Conservation (phyloP, 306 rosid species). For the Arachis stenosperma region DNA sequence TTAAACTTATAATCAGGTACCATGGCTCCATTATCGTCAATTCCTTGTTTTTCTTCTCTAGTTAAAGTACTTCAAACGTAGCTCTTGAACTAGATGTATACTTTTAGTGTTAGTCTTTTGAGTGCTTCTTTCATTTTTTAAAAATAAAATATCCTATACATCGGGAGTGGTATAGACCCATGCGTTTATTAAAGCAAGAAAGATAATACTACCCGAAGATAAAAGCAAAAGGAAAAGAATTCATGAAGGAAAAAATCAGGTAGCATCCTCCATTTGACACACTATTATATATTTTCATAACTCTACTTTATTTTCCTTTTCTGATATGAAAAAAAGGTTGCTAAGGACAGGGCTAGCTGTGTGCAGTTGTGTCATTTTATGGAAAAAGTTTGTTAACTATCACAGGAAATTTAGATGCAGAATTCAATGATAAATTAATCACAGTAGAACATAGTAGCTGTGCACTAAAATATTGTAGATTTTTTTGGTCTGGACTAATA, state of each 20-base stretch:
- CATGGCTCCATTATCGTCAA: too few species aligned
- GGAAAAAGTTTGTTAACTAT: conserved; percentile 22
- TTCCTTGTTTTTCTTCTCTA: too few species aligned
- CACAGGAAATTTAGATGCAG: background rate
- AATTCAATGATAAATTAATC: conserved; percentile 21
- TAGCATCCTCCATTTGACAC: conserved; percentile 31
- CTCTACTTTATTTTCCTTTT: background rate
- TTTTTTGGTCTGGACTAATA: too few species aligned
- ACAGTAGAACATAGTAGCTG: too few species aligned
- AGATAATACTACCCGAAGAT: background rate
- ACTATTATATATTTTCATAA: background rate
- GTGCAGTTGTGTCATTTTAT: conserved; percentile 4
- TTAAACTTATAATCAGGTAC: too few species aligned
- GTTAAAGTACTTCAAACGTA: too few species aligned
- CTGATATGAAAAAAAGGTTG: conserved; percentile 9
- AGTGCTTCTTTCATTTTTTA: too few species aligned
- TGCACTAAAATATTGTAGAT: too few species aligned
- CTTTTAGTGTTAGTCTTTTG: too few species aligned
- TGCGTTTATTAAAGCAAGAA: conserved; percentile 6
- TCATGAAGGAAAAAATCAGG: conserved; percentile 1
- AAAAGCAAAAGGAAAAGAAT: background rate
- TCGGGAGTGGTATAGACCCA: too few species aligned
- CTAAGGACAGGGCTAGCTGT: conserved; percentile 9
- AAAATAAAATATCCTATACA: too few species aligned
- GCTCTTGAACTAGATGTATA: too few species aligned